These are phyloP conservation scores for Misopates orontium DNA, from an alignment of 257 asterid genomes.

Conservation along the genomic window DNA sequence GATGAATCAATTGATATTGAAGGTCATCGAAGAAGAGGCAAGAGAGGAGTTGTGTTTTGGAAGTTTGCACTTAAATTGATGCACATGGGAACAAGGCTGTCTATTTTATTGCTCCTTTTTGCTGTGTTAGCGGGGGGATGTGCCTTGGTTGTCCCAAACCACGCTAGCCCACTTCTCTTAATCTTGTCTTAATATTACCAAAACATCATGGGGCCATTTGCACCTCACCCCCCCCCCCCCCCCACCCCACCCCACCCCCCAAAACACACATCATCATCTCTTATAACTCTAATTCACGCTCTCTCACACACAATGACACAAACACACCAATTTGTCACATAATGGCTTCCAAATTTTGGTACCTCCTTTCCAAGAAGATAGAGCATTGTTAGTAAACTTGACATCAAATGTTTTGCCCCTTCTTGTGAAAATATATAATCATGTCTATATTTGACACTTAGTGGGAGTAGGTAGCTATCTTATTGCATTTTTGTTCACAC, in stretches of 20 bases:
- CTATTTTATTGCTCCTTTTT: conserved; percentile 52
- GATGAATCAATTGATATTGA: neutral
- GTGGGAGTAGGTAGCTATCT: conserved; percentile 24
- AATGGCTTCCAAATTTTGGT: too few species aligned
- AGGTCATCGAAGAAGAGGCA: conserved; percentile 26
- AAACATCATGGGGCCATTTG: conserved; percentile 70
- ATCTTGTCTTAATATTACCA: conserved; percentile 72
- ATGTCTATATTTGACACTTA: conserved; percentile 29
- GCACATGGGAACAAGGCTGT: conserved; percentile 85
- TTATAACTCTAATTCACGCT: too few species aligned
- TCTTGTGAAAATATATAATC: conserved; percentile 28
- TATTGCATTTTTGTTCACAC: conserved; percentile 26
- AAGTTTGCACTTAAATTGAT: conserved; percentile 63
- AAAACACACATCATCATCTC: too few species aligned
- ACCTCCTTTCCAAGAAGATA: conserved; percentile 37
- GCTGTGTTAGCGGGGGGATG: conserved; percentile 60
- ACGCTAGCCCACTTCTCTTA: conserved; percentile 49
- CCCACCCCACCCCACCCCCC: neutral
- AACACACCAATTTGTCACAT: too few species aligned
- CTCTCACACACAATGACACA: too few species aligned
- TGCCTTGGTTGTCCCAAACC: conserved; percentile 76
- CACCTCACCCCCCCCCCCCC: conserved; percentile 34
- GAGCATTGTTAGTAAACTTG: conserved; percentile 30
- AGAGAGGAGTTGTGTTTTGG: conserved; percentile 56
- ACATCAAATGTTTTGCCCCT: conserved; percentile 35